These are phyloP conservation scores for Annulohypoxylon nitens DNA, from an alignment of 495 filamentous ascomycete genomes.

Conservation along the genomic window DNA sequence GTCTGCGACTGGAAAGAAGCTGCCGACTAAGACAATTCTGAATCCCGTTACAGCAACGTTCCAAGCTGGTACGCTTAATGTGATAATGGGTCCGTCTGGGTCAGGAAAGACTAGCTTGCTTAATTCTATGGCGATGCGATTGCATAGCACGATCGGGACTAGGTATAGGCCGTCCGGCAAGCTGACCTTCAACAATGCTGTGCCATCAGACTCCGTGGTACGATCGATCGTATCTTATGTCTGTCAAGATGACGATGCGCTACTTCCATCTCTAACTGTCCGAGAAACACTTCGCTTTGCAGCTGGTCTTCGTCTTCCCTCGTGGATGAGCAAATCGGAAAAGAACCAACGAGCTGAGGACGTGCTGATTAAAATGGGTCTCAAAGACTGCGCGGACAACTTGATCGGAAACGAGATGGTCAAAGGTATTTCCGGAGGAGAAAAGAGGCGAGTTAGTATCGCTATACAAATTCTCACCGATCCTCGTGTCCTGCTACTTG, in stretches of 20 bases:
- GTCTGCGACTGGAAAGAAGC: constrained; percentile 56
- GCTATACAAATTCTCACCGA: constrained; percentile 81
- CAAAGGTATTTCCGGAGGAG: constrained; percentile 83
- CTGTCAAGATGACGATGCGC: constrained; percentile 79
- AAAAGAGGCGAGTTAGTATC: constrained; percentile 80
- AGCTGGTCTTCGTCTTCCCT: constrained; percentile 74
- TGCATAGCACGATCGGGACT: constrained; percentile 68
- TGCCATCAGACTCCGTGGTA: constrained; percentile 73
- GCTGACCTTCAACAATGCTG: constrained; percentile 75
- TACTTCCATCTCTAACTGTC: constrained; percentile 79
- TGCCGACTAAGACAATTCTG: constrained; percentile 69
- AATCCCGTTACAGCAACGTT: constrained; percentile 73
- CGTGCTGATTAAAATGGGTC: constrained; percentile 77
- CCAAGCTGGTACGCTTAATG: constrained; percentile 72
- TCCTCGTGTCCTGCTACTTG: constrained; percentile 75
- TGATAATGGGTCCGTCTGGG: constrained; percentile 84
- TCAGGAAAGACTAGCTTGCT: constrained; percentile 79
- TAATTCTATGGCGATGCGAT: constrained; percentile 74
- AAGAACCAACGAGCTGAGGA: constrained; percentile 76
- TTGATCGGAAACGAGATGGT: constrained; percentile 75
- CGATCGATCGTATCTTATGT: constrained; percentile 80
- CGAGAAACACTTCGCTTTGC: constrained; percentile 78
- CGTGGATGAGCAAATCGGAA: constrained; percentile 73
- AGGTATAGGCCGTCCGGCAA: constrained; percentile 68
- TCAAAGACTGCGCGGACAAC: constrained; percentile 82